These are phyloP conservation scores for Russula dissimulans DNA, from an alignment of 768 basidiomycete species.

Conservation along the genomic window DNA sequence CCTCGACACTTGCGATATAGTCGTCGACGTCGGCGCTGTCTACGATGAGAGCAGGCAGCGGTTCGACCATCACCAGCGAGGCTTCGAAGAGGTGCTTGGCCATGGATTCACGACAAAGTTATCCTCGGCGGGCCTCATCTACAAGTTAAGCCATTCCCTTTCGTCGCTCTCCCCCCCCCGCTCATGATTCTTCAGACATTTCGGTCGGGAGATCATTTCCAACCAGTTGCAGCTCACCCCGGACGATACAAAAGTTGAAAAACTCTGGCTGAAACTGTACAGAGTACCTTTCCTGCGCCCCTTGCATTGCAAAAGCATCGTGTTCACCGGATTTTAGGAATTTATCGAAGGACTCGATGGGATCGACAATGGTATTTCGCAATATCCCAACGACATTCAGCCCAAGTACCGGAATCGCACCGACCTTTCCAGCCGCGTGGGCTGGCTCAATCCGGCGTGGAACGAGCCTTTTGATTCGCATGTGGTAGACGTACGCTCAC, in stretches of 20 bases:
- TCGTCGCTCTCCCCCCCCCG: background rate
- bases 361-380: slow-evolving; percentile 89
- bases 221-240: slow-evolving; percentile 39
- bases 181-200: slow-evolving; percentile 48
- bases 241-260: slow-evolving; percentile 56
- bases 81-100: slow-evolving; percentile 85
- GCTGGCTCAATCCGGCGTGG: slow-evolving; percentile 84
- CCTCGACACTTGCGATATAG: slow-evolving; percentile 79
- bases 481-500: slow-evolving; percentile 56
- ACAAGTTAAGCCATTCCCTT: slow-evolving; percentile 56
- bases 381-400: slow-evolving; percentile 57
- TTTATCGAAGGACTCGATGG: slow-evolving; percentile 93
- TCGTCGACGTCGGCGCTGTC: slow-evolving; percentile 91
- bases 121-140: slow-evolving; percentile 86
- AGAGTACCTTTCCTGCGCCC: slow-evolving; percentile 35
- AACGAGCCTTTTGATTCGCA: slow-evolving; percentile 66
- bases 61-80: slow-evolving; percentile 96
- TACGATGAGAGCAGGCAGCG: slow-evolving; percentile 72
- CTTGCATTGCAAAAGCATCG: background rate
- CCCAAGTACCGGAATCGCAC: slow-evolving; percentile 71
- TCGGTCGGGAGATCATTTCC: slow-evolving; percentile 79
- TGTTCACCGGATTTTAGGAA: slow-evolving; percentile 39
- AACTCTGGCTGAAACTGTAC: slow-evolving; percentile 86
- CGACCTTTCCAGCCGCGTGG: slow-evolving; percentile 78
- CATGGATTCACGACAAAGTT: slow-evolving; percentile 83